Evolutionary conservation across 1,284 basidiomycete genomes (phyloP), one percentile per base, ranked within the genome.

Genomic region (Moesziomyces sp.): DNA sequence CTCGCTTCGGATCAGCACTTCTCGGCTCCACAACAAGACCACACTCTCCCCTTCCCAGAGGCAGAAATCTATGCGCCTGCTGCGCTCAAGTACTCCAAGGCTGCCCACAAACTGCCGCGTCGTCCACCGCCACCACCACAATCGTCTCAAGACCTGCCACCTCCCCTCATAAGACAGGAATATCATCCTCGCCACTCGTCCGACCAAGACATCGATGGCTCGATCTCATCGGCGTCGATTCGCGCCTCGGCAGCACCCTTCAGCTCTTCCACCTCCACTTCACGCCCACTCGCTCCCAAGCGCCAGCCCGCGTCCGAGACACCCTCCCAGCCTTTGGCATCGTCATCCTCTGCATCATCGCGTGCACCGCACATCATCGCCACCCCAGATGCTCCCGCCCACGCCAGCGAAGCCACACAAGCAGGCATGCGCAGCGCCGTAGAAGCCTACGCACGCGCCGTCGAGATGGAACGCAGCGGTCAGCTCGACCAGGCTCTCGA

Each of bases 381-480:
- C 16, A 66, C 58, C 28, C 55, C 55, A 6, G 43, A 64, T 19
- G 61, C 64, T 24, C 70, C 66, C 3, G 52, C 74, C 2, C 24
- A 40, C 3, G 70, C 58, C 18, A 72, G 69, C 45, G 53, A 64
- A 40, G 46, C 52, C 2, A 73, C 59, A 1, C 58, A 67, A 45
- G 47, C 56, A 6, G 58, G 59, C 28, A 76, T 78, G 63, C 61
- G 64, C 51, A 63, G 59, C 26, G 68, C 77, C 1, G 69, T 79
- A 26, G 60, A 79, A 46, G 64, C 72, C 0, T 81, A 81, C 21
- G 76, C 74, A 0, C 59, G 58, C 24, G 79, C 76, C 11, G 79
- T 79, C 26, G 72, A 74, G 23, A 72, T 69, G 58, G 79, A 81
- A 45, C 61, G 78, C 19, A 65, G 62, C 23, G 78, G 78, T 3